A percentile compares a stretch with the other conserved stretches of the same genome.
Conservation (phyloP, 129 eudicot species). For the Solidago caesia region DNA sequence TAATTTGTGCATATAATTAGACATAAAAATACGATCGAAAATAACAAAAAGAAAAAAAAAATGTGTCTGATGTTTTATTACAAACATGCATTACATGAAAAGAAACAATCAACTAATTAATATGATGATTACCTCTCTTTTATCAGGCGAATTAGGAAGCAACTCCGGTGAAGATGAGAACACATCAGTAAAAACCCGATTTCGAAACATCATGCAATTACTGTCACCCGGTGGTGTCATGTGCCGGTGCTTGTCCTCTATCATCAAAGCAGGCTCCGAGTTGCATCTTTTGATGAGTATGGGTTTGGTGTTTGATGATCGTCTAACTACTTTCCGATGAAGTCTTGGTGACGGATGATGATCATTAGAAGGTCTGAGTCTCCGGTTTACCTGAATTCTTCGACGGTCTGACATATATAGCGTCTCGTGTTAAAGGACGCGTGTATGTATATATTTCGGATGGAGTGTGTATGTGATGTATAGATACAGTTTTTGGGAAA, state of each 20-base stretch:
- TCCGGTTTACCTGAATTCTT: conserved; percentile 41
- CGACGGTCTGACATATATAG: conserved; percentile 48
- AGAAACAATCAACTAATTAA: no score
- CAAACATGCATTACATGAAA: no score
- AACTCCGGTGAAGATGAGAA: conserved; percentile 45
- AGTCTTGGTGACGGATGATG: conserved; percentile 25
- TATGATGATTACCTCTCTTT: conserved; percentile 23
- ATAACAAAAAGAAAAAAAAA: no score
- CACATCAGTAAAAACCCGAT: conserved; percentile 47
- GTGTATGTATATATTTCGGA: no score
- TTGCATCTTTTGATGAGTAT: conserved; percentile 42
- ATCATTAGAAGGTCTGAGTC: conserved; percentile 34
- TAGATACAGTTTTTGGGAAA: conserved; percentile 18
- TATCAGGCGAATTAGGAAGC: conserved; percentile 41
- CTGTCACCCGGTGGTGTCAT: conserved; percentile 31
- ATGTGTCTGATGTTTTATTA: no score
- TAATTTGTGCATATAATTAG: no score
- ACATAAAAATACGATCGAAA: no score
- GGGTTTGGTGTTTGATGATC: conserved; percentile 28
- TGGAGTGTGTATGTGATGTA: not conserved
- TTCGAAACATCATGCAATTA: conserved; percentile 25
- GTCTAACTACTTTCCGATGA: conserved; percentile 17
- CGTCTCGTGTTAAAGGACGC: not conserved
- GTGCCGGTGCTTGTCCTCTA: conserved; percentile 27
- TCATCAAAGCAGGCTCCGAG: conserved; percentile 58